Percentiles rank a stretch among this genome's conserved stretches.
Evolutionary conservation across 345 rosid species (phyloP).

Genomic region (Draba incana): DNA sequence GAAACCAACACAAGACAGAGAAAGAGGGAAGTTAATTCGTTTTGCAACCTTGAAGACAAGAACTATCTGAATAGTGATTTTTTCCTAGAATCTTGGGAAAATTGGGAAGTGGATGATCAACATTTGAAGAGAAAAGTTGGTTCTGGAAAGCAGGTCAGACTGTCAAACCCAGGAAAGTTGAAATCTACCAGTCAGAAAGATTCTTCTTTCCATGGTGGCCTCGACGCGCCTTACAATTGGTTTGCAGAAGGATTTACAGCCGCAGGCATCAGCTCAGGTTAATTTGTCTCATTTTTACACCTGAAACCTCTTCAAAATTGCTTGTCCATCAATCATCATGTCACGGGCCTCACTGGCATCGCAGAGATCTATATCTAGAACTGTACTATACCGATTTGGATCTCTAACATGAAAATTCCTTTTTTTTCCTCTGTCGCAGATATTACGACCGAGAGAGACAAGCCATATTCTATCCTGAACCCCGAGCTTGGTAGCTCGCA

Average conservation of each 20-base stretch:
- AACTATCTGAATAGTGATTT: constrained; percentile 26
- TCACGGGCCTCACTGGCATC: constrained; percentile 21
- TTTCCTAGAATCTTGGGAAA: constrained; percentile 40
- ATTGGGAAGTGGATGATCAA: constrained; percentile 35
- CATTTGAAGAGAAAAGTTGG: constrained; percentile 30
- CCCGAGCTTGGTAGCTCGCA: constrained; percentile 27
- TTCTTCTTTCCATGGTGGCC: constrained; percentile 39
- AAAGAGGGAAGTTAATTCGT: constrained; percentile 38
- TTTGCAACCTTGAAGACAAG: constrained; percentile 38
- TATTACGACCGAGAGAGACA: constrained; percentile 39
- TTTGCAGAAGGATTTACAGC: constrained; percentile 48
- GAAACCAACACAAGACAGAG: constrained; percentile 40
- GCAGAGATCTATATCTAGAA: constrained; percentile 12
- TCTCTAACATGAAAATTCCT: constrained; percentile 21
- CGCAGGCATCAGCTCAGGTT: constrained; percentile 38
- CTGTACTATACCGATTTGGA: not conserved
- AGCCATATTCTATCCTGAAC: constrained; percentile 40
- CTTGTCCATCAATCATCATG: constrained; percentile 24
- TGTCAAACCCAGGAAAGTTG: constrained; percentile 41
- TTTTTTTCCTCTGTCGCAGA: constrained; percentile 44
- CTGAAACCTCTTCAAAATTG: constrained; percentile 33
- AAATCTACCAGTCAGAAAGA: constrained; percentile 35
- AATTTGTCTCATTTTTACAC: constrained; percentile 22
- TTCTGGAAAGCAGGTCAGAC: constrained; percentile 36
- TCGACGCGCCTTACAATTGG: constrained; percentile 36